Conservation (phyloP, 2,329 filamentous ascomycete species). For the Ophiosphaerella herpotricha region DNA sequence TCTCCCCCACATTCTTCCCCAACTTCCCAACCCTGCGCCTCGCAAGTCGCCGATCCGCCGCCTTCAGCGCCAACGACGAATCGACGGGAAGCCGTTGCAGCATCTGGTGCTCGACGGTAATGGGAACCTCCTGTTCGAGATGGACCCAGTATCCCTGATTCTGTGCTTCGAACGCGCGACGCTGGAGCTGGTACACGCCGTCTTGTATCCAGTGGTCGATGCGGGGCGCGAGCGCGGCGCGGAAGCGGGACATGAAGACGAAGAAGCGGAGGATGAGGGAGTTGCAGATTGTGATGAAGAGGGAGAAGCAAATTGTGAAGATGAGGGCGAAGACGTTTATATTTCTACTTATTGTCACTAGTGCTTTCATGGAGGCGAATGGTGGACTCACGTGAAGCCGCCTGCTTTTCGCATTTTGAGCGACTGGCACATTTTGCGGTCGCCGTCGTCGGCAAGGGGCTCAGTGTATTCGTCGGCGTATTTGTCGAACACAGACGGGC, state of each 20-base stretch:
- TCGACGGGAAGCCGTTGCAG: slow-evolving; percentile 2
- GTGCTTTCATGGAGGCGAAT: neutral
- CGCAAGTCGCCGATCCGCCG: neutral
- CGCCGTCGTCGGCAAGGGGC: slow-evolving; percentile 4
- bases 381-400: slow-evolving; percentile 18
- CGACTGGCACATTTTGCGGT: slow-evolving; percentile 15
- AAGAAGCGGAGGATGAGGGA: slow-evolving; percentile 17
- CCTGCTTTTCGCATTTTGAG: slow-evolving; percentile 24
- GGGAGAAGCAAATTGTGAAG: slow-evolving; percentile 17
- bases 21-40: neutral
- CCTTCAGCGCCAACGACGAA: neutral
- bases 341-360: slow-evolving; percentile 11
- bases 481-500: slow-evolving; percentile 7
- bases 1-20: neutral
- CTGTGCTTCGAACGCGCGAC: slow-evolving; percentile 23
- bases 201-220: slow-evolving; percentile 34
- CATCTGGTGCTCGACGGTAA: neutral
- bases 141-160: slow-evolving; percentile 1
- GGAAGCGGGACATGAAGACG: slow-evolving; percentile 15
- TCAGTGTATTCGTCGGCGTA: neutral
- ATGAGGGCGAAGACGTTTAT: slow-evolving; percentile 29
- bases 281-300: slow-evolving; percentile 13
- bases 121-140: slow-evolving; percentile 5
- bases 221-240: slow-evolving; percentile 15
- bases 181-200: slow-evolving; percentile 28